phyloP scores from a whole-genome alignment of 768 basidiomycete species.

The Kwoniella botswanensis region DNA sequence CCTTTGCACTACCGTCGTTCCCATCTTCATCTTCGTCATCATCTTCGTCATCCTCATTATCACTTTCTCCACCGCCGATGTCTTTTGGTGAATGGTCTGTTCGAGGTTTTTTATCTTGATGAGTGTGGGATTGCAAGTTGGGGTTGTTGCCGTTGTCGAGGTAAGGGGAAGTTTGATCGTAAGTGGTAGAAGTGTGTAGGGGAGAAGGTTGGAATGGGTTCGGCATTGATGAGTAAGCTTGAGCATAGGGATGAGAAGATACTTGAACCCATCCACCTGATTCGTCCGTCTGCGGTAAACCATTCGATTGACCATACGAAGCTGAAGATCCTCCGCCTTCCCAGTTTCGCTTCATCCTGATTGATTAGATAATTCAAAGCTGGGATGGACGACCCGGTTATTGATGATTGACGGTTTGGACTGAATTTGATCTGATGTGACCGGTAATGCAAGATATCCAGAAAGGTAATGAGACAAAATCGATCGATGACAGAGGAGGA shows the following conservation, averaged over 20 bases:
- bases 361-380: background rate
- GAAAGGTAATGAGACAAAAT: background rate
- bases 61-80: slow-evolving; percentile 38
- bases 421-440: background rate
- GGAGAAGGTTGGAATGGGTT: slow-evolving; percentile 42
- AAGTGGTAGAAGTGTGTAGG: slow-evolving; percentile 29
- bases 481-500: background rate
- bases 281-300: slow-evolving; percentile 12
- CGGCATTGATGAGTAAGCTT: slow-evolving; percentile 40
- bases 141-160: slow-evolving; percentile 14
- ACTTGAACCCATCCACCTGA: slow-evolving; percentile 34
- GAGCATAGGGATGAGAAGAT: slow-evolving; percentile 49
- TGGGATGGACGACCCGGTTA: slow-evolving; percentile 7
- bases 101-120: slow-evolving; percentile 33
- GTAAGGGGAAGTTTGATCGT: slow-evolving; percentile 15
- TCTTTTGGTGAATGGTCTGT: slow-evolving; percentile 26
- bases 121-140: slow-evolving; percentile 1
- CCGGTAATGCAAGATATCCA: background rate
- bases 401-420: background rate
- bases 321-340: slow-evolving; percentile 22
- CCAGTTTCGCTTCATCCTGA: slow-evolving; percentile 39
- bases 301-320: slow-evolving; percentile 5
- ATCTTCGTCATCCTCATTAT: slow-evolving; percentile 51
- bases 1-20: slow-evolving; percentile 32
- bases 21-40: slow-evolving; percentile 44